A percentile compares a stretch with the other conserved stretches of the same genome.
phyloP scores from a whole-genome alignment of 306 rosid genomes.

The apple (Malus domestica) region DNA sequence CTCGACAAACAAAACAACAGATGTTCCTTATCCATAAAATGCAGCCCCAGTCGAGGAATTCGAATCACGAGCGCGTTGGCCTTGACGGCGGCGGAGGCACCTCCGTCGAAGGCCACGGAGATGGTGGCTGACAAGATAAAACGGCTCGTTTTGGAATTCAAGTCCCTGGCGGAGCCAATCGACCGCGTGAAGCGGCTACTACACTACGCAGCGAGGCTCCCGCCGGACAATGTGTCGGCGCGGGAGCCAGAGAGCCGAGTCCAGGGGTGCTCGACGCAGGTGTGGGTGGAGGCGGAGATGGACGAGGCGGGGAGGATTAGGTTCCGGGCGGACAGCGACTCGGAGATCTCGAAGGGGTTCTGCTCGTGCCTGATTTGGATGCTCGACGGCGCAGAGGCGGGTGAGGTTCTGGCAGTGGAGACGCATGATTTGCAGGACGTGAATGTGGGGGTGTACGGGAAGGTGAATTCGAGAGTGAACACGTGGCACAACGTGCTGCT shows the following conservation, averaged over 20 bases:
- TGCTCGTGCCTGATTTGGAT: conserved; percentile 69
- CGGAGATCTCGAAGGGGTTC: conserved; percentile 76
- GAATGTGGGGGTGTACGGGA: conserved; percentile 45
- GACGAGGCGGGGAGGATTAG: conserved; percentile 44
- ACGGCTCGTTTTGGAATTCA: conserved; percentile 44
- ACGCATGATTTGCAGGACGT: conserved; percentile 38
- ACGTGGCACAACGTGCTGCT: conserved; percentile 68
- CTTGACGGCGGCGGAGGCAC: neutral
- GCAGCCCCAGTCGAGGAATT: neutral
- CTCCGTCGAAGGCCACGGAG: neutral
- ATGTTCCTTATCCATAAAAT: neutral
- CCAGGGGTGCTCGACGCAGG: conserved; percentile 56
- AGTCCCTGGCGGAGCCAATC: conserved; percentile 47
- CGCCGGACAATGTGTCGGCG: conserved; percentile 26
- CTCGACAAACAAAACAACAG: neutral
- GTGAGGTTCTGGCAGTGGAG: conserved; percentile 39
- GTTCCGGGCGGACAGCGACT: conserved; percentile 69
- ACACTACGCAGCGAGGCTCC: conserved; percentile 54
- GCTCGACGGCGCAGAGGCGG: conserved; percentile 51
- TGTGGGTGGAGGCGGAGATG: conserved; percentile 61
- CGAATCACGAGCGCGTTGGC: conserved; percentile 4
- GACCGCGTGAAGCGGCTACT: conserved; percentile 67
- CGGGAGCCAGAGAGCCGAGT: conserved; percentile 46
- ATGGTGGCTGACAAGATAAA: conserved; percentile 24
- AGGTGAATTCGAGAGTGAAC: conserved; percentile 52